Conservation (phyloP, 208 protist species). For the Trypanosoma conorhini region DNA sequence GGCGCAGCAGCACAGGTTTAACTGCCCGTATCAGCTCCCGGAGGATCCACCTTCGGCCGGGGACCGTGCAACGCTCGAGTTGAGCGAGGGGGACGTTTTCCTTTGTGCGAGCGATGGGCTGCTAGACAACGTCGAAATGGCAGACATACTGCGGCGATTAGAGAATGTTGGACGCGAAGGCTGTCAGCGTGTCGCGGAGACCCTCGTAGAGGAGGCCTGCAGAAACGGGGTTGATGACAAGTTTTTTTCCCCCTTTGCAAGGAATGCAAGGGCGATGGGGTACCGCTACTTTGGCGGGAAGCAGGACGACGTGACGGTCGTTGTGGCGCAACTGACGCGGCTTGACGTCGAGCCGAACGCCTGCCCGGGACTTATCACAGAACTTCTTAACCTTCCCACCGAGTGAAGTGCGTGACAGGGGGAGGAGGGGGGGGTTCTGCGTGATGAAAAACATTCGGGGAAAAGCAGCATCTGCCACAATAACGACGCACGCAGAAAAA, state of each 20-base stretch:
- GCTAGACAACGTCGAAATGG: constrained; percentile 78
- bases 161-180: constrained; percentile 36
- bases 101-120: constrained; percentile 84
- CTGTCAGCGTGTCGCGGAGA: constrained; percentile 62
- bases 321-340: constrained; percentile 72
- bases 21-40: constrained; percentile 86
- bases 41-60: constrained; percentile 68
- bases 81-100: constrained; percentile 71
- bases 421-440: no score
- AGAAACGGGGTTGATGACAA: constrained; percentile 50
- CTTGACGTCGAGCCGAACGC: constrained; percentile 25
- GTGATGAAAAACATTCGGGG: no score
- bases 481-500: background rate
- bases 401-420: background rate
- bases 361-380: constrained; percentile 60
- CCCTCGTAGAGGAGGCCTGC: constrained; percentile 55
- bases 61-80: constrained; percentile 55
- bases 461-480: background rate
- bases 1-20: constrained; percentile 85
- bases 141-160: constrained; percentile 57
- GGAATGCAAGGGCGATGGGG: constrained; percentile 50
- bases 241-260: constrained; percentile 81
- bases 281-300: constrained; percentile 81
- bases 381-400: constrained; percentile 28
- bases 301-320: constrained; percentile 83